A percentile compares a stretch with the other conserved stretches of the same genome.
Conservation (phyloP, 2,329 filamentous ascomycete genomes). For the Penicillium sp. region DNA sequence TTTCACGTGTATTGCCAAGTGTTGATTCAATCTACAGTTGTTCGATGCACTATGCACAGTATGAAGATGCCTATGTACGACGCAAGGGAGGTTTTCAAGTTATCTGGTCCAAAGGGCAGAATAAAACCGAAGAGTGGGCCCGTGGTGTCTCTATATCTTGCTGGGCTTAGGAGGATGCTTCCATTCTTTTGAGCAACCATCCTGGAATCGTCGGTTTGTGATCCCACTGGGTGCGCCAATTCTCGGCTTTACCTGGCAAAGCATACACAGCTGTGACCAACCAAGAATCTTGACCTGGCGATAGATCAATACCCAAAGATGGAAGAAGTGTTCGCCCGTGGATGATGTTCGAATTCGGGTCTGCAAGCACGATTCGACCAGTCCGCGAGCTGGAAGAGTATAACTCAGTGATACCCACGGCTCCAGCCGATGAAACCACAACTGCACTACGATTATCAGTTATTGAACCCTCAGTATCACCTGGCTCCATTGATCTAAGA, state of each 20-base stretch:
- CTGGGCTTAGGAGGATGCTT: not conserved
- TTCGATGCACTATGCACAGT: no score
- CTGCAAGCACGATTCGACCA: not conserved
- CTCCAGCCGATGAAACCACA: conserved; percentile 54
- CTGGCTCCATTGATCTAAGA: conserved; percentile 47
- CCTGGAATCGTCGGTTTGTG: conserved; percentile 60
- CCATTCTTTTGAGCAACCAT: conserved; percentile 55
- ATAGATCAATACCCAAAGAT: conserved; percentile 66
- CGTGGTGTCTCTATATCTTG: no score
- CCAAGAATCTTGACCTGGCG: conserved; percentile 63
- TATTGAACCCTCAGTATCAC: conserved; percentile 31
- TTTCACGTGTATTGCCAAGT: conserved; percentile 17
- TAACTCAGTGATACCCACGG: conserved; percentile 54
- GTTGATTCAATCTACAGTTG: conserved; percentile 12
- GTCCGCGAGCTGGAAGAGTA: not conserved
- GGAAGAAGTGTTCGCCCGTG: conserved; percentile 74
- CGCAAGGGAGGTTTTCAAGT: no score
- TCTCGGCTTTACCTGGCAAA: conserved; percentile 58
- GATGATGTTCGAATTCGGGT: conserved; percentile 63
- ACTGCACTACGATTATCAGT: conserved; percentile 42
- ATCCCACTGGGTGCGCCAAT: conserved; percentile 66
- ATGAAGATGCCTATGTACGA: no score
- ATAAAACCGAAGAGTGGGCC: no score
- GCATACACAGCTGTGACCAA: conserved; percentile 74
- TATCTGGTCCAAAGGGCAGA: no score